Base-by-base conservation (phyloP, 2,329 filamentous ascomycete genomes). In the Penicillium sp. region DNA sequence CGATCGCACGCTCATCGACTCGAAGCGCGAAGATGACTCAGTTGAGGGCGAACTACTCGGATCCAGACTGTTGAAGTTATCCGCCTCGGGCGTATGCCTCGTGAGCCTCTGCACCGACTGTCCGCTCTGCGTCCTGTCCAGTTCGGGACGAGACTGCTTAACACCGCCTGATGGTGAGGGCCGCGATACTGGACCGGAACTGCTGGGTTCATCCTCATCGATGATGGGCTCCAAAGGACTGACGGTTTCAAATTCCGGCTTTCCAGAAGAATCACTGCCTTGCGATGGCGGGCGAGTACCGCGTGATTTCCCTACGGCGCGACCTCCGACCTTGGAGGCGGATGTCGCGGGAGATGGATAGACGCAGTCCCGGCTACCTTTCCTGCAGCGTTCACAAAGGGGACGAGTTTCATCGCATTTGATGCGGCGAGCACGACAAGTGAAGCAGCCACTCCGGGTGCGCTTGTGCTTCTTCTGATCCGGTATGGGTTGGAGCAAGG, bases 401-500 rank as follows among this genome's bases (percentile, higher is more conserved):
- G 94, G 94, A 63, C 87, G 89, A 18, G 80, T 83, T 74, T 99
- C 94, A 69, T 97, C 94, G 71, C 94, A 99, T 89, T 87, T 97
- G 45, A 97, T 92, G 70, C 94, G 84, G 60, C 94, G 84, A 64
- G 87, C 87, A 52, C 94, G 84, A 73, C 94, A 99, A 40, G 92
- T 97, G 68, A 84, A 97, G 75, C 94, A 99, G 23, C 94, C 94
- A 58, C 91, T 97, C 63, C 94, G 83, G 36, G 94, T 97, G 61
- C 94, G 85, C 55, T 92, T 88, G 70, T 97, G 93, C 73, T 97
- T 97, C 61, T 95, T 88, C 66, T 89, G 87, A 55, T 95, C 89
- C 23, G 69, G 46, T 48, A 63, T 47, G 39, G 65, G 63, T 49
- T 69, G 69, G 20, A 70, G 54, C 30, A 65, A 48, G 18, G 69